Conservation (phyloP, 208 protist genomes). For the Acanthamoeba castellanii region DNA sequence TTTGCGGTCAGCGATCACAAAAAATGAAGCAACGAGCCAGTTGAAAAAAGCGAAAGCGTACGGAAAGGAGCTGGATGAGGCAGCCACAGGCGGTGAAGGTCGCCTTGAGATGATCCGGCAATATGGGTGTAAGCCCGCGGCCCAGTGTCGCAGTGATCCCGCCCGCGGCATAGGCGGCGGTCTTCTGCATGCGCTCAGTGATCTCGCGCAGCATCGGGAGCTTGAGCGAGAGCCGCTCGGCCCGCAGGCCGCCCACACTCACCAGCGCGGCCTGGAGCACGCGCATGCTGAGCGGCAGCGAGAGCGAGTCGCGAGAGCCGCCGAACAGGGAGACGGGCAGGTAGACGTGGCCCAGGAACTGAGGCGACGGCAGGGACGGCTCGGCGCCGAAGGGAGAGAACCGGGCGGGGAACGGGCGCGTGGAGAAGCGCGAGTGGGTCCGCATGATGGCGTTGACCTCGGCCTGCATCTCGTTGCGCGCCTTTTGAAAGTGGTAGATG, state of each 20-base stretch:
- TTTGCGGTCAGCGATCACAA: too few relatives aligned
- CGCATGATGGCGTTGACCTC: background rate
- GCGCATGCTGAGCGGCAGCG: background rate
- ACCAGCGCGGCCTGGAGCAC: background rate
- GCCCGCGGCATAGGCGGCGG: background rate
- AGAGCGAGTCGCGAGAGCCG: background rate
- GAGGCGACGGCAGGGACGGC: background rate
- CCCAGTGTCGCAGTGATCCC: background rate
- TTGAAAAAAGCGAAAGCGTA: background rate
- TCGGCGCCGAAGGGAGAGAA: background rate
- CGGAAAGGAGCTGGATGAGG: background rate
- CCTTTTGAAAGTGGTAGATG: constrained; percentile 36
- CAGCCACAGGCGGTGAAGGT: constrained; percentile 8
- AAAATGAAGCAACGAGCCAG: too few relatives aligned
- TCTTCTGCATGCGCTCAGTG: background rate
- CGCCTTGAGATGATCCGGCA: background rate
- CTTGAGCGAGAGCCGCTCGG: constrained; percentile 29
- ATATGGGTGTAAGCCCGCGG: background rate
- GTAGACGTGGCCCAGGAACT: background rate
- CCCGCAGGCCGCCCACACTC: constrained; percentile 6
- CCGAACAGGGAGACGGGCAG: background rate
- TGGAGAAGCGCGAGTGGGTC: background rate
- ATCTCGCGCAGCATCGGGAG: background rate
- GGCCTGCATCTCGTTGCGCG: background rate
- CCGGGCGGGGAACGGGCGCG: background rate